phyloP scores from a whole-genome alignment of 1,139 yeast genomes.

The Geotrichum australiense region DNA sequence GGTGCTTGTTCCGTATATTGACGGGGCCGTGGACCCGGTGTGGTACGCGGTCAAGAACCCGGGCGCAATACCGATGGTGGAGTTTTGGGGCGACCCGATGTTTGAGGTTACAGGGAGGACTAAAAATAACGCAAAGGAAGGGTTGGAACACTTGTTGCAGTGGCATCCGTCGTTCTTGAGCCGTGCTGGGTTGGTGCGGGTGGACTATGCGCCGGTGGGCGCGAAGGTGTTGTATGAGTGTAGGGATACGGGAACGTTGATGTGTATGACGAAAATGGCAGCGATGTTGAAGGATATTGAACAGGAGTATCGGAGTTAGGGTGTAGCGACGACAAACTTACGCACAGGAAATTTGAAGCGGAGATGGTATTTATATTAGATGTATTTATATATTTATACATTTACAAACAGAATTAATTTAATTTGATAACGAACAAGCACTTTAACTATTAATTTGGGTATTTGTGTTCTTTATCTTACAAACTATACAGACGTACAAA shows the following conservation, averaged over 20 bases:
- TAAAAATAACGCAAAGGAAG: constrained; percentile 48
- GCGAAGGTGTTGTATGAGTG: background rate
- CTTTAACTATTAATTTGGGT: no score
- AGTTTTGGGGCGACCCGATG: constrained; percentile 67
- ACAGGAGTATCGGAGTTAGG: no score
- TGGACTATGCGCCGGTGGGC: background rate
- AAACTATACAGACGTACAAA: no score
- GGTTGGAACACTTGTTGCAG: constrained; percentile 74
- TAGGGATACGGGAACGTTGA: background rate
- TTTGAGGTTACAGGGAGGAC: constrained; percentile 60
- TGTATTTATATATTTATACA: no score
- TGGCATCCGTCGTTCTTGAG: constrained; percentile 85
- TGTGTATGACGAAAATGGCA: background rate
- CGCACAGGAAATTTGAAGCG: no score
- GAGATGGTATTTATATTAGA: no score
- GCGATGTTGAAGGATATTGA: background rate
- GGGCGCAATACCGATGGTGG: constrained; percentile 60
- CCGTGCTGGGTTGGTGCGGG: constrained; percentile 40
- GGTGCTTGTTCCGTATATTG: constrained; percentile 62
- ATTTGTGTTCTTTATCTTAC: no score
- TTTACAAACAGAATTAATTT: no score
- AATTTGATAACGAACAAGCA: no score
- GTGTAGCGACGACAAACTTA: no score
- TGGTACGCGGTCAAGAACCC: constrained; percentile 68
- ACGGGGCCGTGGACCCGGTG: constrained; percentile 52